phyloP scores from a whole-genome alignment of 2,329 filamentous ascomycete species.

The Aaosphaeria arxii region DNA sequence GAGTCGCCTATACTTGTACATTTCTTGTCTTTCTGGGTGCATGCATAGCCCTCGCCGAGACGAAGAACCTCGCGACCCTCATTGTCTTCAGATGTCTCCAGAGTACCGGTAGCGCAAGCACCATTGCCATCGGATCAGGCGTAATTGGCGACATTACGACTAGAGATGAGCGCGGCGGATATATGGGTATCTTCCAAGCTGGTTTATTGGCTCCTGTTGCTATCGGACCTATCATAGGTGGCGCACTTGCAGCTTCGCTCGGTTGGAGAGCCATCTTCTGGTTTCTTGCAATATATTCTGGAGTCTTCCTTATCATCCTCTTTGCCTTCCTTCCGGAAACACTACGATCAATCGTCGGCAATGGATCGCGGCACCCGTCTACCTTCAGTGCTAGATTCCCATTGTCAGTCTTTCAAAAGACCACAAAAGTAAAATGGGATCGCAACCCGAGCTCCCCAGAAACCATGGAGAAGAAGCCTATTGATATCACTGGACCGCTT shows the following conservation, averaged over 20 bases:
- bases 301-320: slow-evolving; percentile 31
- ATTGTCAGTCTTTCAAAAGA: slow-evolving; percentile 27
- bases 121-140: slow-evolving; percentile 42
- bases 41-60: slow-evolving; percentile 40
- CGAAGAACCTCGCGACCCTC: slow-evolving; percentile 38
- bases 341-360: slow-evolving; percentile 8
- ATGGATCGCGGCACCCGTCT: slow-evolving; percentile 1
- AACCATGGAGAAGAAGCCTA: not conserved
- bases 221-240: slow-evolving; percentile 52
- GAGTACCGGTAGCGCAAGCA: slow-evolving; percentile 43
- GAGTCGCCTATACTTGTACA: slow-evolving; percentile 37
- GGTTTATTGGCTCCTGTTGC: slow-evolving; percentile 30
- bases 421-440: not conserved
- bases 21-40: slow-evolving; percentile 42
- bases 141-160: slow-evolving; percentile 45
- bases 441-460: not conserved
- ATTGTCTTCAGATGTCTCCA: slow-evolving; percentile 43
- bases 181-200: slow-evolving; percentile 41
- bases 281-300: slow-evolving; percentile 50
- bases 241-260: slow-evolving; percentile 44
- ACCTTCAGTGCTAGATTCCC: slow-evolving; percentile 1
- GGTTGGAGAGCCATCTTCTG: slow-evolving; percentile 55
- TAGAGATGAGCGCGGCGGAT: slow-evolving; percentile 40
- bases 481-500: slow-evolving; percentile 46
- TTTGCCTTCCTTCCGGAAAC: slow-evolving; percentile 41